These are phyloP conservation scores for Trametes cubensis DNA, from an alignment of 768 basidiomycete species.

Conservation along the genomic window DNA sequence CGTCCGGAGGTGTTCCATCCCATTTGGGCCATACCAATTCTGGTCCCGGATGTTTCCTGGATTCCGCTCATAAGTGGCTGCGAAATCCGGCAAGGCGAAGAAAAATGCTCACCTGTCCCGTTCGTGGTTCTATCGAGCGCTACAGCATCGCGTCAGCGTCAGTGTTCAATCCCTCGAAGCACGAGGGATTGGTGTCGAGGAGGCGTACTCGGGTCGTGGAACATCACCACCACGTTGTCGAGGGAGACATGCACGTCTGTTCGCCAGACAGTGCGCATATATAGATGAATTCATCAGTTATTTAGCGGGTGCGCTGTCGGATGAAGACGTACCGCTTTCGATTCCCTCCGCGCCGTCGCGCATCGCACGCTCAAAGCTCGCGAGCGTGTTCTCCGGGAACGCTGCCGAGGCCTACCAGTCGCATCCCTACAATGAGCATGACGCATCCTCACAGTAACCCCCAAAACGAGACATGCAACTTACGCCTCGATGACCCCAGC, in stretches of 20 bases:
- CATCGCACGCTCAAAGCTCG: conserved; percentile 89
- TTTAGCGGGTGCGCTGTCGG: neutral
- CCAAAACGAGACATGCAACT: conserved; percentile 8
- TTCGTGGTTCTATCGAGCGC: conserved; percentile 83
- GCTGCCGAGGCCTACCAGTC: conserved; percentile 69
- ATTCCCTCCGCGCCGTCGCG: conserved; percentile 91
- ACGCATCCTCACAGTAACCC: neutral
- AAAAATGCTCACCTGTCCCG: conserved; percentile 52
- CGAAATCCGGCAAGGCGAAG: no score
- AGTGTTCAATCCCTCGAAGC: no score
- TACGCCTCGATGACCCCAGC: conserved; percentile 36
- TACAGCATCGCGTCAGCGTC: conserved; percentile 29
- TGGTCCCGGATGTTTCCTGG: conserved; percentile 57
- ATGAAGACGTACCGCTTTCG: conserved; percentile 77
- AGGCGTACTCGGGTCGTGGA: conserved; percentile 81
- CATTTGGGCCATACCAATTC: conserved; percentile 46
- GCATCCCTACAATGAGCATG: neutral
- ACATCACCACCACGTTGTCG: conserved; percentile 89
- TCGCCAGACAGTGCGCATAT: conserved; percentile 22
- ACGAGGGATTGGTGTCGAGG: no score
- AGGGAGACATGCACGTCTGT: conserved; percentile 90
- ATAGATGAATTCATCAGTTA: conserved; percentile 20
- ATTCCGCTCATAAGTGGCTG: conserved; percentile 18
- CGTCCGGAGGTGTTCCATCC: conserved; percentile 80
- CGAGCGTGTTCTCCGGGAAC: conserved; percentile 89